Base-by-base conservation (phyloP, 257 asterid species). In the Knoxia roxburghii region DNA sequence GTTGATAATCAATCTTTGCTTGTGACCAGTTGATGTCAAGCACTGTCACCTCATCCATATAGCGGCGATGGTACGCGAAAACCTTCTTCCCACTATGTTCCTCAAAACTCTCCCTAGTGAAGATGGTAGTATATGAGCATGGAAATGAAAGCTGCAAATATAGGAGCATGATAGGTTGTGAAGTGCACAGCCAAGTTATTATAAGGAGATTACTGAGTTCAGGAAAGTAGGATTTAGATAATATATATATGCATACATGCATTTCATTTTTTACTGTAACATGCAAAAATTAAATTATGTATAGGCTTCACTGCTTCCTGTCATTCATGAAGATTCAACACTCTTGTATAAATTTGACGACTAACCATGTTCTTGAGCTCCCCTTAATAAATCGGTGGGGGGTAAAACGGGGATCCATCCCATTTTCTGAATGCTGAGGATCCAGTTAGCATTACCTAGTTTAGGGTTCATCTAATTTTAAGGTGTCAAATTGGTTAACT, bases 321-420 rank as follows among this genome's bases (percentile, higher is more conserved):
- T 61, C 52, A 67, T 37, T 69, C 56, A 29, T 70, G 56, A 61
- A 29, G 9, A 57, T 41, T n/a, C n/a, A n/a, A n/a, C n/a, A n/a
- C 40, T 75, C 77, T 75, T 82, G 81, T 86, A 84, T 73, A 68
- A 82, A 57, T 64, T 76, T 49, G 67, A 62, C 27, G 40, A 68
- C 50, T 73, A 10, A 61, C 71, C 62, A 58, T 71, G 61, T 57
- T 68, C 15, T 37, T 68, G 51, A 46, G 68, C 57, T 68, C 59
- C 70, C 27, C 23, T 29, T 13, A 60, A 32, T 77, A 72, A 73
- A 77, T 59, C 37, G 30, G 41, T 17, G 24, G 26, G 70, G 66
- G 55, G 21, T 20, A 32, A 61, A 37, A 43, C 46, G 60, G 69
- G 24, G 30, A 18, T 18, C 21, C 18, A 33, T 63, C 8, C 17